Evolutionary conservation across 176 grass and related monocot species (phyloP).

Genomic region (Miscanthus lutarioriparius): DNA sequence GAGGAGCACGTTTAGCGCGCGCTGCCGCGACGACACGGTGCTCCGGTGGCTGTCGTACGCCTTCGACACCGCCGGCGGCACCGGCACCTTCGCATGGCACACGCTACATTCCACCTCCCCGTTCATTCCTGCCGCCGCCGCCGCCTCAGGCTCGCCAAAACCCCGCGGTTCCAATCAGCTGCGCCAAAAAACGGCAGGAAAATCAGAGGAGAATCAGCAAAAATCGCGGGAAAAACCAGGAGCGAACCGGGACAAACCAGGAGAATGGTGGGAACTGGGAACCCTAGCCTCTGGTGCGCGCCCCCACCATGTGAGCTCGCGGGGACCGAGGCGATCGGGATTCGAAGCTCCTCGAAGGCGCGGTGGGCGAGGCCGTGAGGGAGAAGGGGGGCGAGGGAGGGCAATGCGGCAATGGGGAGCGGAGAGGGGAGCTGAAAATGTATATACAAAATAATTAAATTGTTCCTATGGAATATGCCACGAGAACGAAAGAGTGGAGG

Average conservation of each 20-base stretch:
- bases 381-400: not conserved
- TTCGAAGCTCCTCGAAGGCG: conserved; percentile 43
- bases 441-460: conserved; percentile 32
- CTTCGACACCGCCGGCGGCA: conserved; percentile 60
- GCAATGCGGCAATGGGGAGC: conserved; percentile 33
- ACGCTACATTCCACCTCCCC: conserved; percentile 77
- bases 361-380: conserved; percentile 16
- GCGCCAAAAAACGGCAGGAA: conserved; percentile 23
- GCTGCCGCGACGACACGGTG: conserved; percentile 64
- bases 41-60: conserved; percentile 74
- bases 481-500: conserved; percentile 29
- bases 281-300: conserved; percentile 33
- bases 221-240: conserved; percentile 29
- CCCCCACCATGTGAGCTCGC: conserved; percentile 41
- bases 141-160: not conserved
- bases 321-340: conserved; percentile 38
- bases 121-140: conserved; percentile 34
- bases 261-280: conserved; percentile 19
- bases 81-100: conserved; percentile 72
- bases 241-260: conserved; percentile 4
- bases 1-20: conserved; percentile 75
- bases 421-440: conserved; percentile 21
- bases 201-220: not conserved
- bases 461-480: conserved; percentile 57
- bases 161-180: conserved; percentile 2